Evolutionary conservation across 2,329 filamentous ascomycete species (phyloP).

Genomic region (Colletotrichum costaricense): DNA sequence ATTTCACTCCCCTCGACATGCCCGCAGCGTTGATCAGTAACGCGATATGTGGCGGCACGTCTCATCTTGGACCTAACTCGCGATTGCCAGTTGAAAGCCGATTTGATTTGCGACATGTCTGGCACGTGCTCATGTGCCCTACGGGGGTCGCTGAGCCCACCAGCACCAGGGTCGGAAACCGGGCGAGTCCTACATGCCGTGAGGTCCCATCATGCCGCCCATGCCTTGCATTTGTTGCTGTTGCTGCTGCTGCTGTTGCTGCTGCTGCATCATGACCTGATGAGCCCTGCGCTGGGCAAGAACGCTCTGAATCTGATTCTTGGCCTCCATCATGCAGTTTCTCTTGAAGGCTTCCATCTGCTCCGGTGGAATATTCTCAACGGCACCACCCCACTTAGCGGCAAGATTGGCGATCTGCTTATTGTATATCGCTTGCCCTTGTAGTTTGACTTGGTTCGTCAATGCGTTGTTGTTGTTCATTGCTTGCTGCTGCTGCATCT

Average conservation of each 20-base stretch:
- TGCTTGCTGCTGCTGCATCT: slow-evolving; percentile 50
- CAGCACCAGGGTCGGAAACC: too few species aligned
- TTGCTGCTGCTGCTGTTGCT: slow-evolving; percentile 47
- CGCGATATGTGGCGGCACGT: not conserved
- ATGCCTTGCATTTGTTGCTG: slow-evolving; percentile 61
- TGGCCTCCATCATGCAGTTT: slow-evolving; percentile 53
- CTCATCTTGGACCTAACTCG: not conserved
- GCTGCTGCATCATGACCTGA: slow-evolving; percentile 52
- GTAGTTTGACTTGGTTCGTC: slow-evolving; percentile 47
- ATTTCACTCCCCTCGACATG: too few species aligned
- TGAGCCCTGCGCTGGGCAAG: slow-evolving; percentile 47
- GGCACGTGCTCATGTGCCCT: not conserved
- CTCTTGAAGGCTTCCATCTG: slow-evolving; percentile 57
- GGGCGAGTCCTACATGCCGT: slow-evolving; percentile 54
- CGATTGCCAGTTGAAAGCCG: not conserved
- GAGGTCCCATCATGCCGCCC: slow-evolving; percentile 64
- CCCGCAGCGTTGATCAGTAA: not conserved
- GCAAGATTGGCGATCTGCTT: slow-evolving; percentile 49
- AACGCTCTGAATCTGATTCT: slow-evolving; percentile 46
- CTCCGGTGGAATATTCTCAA: slow-evolving; percentile 59
- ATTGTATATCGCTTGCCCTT: slow-evolving; percentile 51
- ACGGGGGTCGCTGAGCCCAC: not conserved
- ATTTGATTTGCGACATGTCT: not conserved
- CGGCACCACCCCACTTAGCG: slow-evolving; percentile 51
- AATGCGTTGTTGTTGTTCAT: slow-evolving; percentile 42